Base-by-base conservation (phyloP, 306 rosid genomes). In the Phaseolus lunatus region DNA sequence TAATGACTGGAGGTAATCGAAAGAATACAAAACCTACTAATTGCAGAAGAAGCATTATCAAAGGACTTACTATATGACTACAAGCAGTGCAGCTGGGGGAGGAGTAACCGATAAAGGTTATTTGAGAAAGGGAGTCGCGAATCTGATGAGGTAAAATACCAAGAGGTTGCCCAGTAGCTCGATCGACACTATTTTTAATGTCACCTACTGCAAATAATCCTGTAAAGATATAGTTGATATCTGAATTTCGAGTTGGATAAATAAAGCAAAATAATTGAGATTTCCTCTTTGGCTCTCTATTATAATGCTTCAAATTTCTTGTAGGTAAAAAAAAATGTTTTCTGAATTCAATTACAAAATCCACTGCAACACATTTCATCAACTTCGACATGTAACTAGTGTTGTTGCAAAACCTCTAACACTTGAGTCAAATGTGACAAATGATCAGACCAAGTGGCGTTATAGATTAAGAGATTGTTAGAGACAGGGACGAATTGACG, bases 111-210 rank as follows among this genome's bases (percentile, higher is more conserved):
- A 92, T 81, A 75, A 95, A 97, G 15, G 85, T 89, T 97, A 95
- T 92, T 88, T 95, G 97, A 14, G 92, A 84, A 74, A 95, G 86
- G 56, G 89, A 89, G 75, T 97, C 97, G 2, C 98, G 93, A 82
- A 95, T 88, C 82, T 95, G 98, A 84, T 95, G 98, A 58, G 98
- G 98, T 75, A 95, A 89, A 78, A 95, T 86, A 76, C 98, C 98
- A 45, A 95, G 97, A 83, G 97, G 97, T 45, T 83, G 89, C 80
- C 90, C 98, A 5, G 77, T 63, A 73, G 87, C 81, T 86, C 86
- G 95, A 64, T 23, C 72, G 54, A 45, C 77, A 54, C 70, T 75
- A 57, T 78, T 85, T 85, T 77, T 87, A 24, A 83, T 65, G 29
- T 92, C 97, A 69, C 83, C 95, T 76, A 89, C 88, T 19, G 98